Evolutionary conservation across 2,329 filamentous ascomycete species (phyloP).

Genomic region (Aspergillus ibericus): DNA sequence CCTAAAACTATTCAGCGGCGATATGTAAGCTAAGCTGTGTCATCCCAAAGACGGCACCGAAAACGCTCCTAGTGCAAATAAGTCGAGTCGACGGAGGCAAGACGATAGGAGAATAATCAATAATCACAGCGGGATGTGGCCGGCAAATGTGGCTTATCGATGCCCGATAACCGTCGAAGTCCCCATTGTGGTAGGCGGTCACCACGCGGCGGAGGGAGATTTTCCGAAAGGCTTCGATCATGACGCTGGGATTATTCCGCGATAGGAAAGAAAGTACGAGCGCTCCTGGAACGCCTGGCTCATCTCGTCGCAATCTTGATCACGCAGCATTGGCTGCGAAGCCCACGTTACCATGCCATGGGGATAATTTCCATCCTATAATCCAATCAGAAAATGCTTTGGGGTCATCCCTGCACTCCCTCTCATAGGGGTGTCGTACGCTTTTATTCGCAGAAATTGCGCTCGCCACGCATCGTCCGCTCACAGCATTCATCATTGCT

Average conservation of each 20-base stretch:
- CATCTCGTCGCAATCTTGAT: not conserved
- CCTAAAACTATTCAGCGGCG: not conserved
- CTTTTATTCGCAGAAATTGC: slow-evolving; percentile 27
- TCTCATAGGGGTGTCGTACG: slow-evolving; percentile 32
- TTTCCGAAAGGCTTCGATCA: slow-evolving; percentile 12
- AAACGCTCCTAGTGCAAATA: not conserved
- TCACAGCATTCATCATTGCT: slow-evolving; percentile 15
- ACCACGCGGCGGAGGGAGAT: slow-evolving; percentile 6
- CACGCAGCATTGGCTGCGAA: slow-evolving; percentile 21
- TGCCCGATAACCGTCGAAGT: slow-evolving; percentile 8
- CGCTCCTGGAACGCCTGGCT: slow-evolving; percentile 2
- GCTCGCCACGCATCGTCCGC: slow-evolving; percentile 19
- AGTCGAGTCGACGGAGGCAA: not conserved
- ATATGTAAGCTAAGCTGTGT: not conserved
- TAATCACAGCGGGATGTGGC: not conserved
- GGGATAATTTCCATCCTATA: slow-evolving; percentile 3
- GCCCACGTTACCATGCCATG: slow-evolving; percentile 24
- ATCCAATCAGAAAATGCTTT: slow-evolving; percentile 24
- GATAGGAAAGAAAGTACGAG: slow-evolving; percentile 21
- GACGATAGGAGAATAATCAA: slow-evolving; percentile 8
- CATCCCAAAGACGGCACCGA: not conserved
- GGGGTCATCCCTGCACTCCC: slow-evolving; percentile 30
- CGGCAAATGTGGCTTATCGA: slow-evolving; percentile 11
- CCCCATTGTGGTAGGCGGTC: slow-evolving; percentile 16
- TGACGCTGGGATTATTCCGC: slow-evolving; percentile 15